Evolutionary conservation across 2,329 filamentous ascomycete genomes (phyloP).

Genomic region (Fusarium aywerte): DNA sequence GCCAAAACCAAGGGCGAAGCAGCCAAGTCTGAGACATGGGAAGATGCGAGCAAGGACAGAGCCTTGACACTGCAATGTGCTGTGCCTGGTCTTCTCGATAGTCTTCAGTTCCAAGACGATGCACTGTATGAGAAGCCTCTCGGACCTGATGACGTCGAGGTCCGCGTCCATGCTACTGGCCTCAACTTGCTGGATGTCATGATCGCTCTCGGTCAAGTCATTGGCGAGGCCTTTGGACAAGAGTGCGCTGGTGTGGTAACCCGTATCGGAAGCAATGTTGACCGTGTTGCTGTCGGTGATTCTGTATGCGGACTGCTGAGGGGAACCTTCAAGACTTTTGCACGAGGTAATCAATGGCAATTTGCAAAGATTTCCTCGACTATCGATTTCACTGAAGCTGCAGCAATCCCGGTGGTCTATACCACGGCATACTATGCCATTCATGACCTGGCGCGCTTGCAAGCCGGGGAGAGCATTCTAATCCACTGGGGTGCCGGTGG

Average conservation of each 20-base stretch:
- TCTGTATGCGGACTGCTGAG: not conserved
- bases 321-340: conserved; percentile 2
- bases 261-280: not conserved
- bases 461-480: conserved; percentile 45
- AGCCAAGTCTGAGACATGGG: not conserved
- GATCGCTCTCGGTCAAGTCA: conserved; percentile 8
- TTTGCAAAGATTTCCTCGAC: conserved; percentile 14
- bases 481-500: conserved; percentile 44
- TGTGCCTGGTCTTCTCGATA: conserved; percentile 10
- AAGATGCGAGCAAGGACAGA: not conserved
- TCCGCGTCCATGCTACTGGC: conserved; percentile 1
- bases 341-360: not conserved
- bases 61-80: conserved; percentile 2
- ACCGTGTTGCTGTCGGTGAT: not conserved
- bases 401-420: conserved; percentile 31
- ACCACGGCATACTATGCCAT: conserved; percentile 37
- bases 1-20: not conserved
- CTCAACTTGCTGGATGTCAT: conserved; percentile 9
- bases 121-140: conserved; percentile 9
- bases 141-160: conserved; percentile 2
- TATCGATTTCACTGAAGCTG: conserved; percentile 21
- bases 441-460: conserved; percentile 24
- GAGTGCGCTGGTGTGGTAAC: conserved; percentile 9
- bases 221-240: conserved; percentile 2
- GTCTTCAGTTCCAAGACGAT: conserved; percentile 9